Evolutionary conservation across 176 grass and related monocot genomes (phyloP), one percentile per base, ranked within the genome.

Genomic region (Eleusine indica): DNA sequence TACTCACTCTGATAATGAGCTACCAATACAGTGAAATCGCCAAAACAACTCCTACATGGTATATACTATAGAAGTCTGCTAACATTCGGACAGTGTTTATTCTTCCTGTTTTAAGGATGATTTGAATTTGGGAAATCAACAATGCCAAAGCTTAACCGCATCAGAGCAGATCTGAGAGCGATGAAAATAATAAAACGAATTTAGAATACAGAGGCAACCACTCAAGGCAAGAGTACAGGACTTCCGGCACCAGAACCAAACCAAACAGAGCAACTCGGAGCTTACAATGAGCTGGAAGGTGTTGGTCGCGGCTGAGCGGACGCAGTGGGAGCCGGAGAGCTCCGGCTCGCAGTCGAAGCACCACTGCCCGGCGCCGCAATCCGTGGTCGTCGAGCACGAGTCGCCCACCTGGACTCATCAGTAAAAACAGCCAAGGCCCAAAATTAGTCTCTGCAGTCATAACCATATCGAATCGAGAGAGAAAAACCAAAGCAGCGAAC

Each of bases 301-400:
- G 49, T 95, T 73, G 48, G 91, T 86, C 75, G 79, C 82, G 4
- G 73, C 75, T 57, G 87, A 89, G 78, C 96, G 96, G 40, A 98
- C 87, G 76, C 96, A 98, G 74, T 77, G 90, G 18, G 89, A 86
- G 80, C 87, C 91, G 38, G 69, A 75, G 76, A 98, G 21, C 80
- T 89, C 72, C 28, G 82, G 78, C 56, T 57, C 6, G 85, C 96
- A 98, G 49, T 94, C 73, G 89, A 93, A 98, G 93, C 96, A 98
- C 86, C 92, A 98, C 91, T 95, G 85, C 54, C 96, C 96, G 17
- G 80, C 61, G 68, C 67, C 85, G 86, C 96, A 98, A 83, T 95
- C 92, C 19, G 74, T 32, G 17, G 29, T 49, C 40, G 87, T 67
- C 3, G 89, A 91, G 84, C 96, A 98, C n/a, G 42, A 48, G 25